phyloP scores from a whole-genome alignment of 352 stramenopile species.

The Halophytophthora polymorphica region DNA sequence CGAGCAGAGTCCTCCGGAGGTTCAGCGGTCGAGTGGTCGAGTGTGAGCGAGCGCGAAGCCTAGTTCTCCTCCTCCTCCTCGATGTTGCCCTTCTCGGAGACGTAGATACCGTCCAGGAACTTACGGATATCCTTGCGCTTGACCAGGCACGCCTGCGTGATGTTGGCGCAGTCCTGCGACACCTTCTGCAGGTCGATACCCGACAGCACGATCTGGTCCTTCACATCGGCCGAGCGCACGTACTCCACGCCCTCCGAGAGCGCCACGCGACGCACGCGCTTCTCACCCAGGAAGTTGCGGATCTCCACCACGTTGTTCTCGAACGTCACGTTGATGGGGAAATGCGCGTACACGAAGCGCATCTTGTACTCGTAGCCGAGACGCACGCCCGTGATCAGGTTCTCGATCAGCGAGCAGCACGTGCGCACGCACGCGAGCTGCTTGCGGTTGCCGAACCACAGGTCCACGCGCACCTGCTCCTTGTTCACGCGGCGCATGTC shows the following conservation, averaged over 20 bases:
- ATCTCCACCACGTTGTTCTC: conserved; percentile 95
- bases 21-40: neutral
- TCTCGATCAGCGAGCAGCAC: conserved; percentile 98
- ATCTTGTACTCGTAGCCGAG: conserved; percentile 99
- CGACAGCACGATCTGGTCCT: conserved; percentile 99
- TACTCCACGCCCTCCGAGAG: conserved; percentile 94
- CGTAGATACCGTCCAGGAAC: conserved; percentile 99
- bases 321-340: conserved; percentile 99
- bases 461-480: conserved; percentile 93
- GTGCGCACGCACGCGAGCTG: conserved; percentile 97
- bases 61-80: conserved; percentile 64
- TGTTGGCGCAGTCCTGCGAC: conserved; percentile 89
- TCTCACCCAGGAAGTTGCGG: conserved; percentile 99
- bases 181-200: conserved; percentile 98
- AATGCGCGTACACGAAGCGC: conserved; percentile 99
- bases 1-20: too few species aligned
- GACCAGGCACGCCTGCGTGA: conserved; percentile 82
- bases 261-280: conserved; percentile 94
- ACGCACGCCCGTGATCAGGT: conserved; percentile 99
- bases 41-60: conserved; percentile 11
- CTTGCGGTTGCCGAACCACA: conserved; percentile 99
- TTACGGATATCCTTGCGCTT: conserved; percentile 97
- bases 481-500: conserved; percentile 93
- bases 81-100: conserved; percentile 95
- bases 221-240: conserved; percentile 94